Percentiles rank a stretch among this genome's conserved stretches.
Conservation (phyloP, 345 rosid species). For the Rhodomyrtus tomentosa region DNA sequence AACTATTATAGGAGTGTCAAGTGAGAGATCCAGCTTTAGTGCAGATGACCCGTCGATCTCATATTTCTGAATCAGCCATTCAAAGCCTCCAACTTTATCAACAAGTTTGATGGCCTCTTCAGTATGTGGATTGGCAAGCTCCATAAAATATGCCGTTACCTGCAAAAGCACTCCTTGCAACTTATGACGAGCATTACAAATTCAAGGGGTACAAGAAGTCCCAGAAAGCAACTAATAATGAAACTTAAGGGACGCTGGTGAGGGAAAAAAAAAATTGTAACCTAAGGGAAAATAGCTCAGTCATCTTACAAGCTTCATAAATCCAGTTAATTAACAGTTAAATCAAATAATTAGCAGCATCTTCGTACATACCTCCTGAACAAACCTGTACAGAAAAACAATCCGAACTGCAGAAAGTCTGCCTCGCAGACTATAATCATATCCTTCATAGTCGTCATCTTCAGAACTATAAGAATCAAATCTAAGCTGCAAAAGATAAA, state of each 20-base stretch:
- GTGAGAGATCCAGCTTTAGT: constrained; percentile 84
- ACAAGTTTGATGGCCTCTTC: constrained; percentile 96
- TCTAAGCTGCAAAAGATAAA: constrained; percentile 61
- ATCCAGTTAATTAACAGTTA: background rate
- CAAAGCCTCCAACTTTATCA: constrained; percentile 97
- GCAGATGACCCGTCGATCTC: constrained; percentile 97
- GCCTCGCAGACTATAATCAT: constrained; percentile 82
- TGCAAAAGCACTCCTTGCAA: constrained; percentile 7
- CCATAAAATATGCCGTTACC: constrained; percentile 91
- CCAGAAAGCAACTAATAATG: background rate
- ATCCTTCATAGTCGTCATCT: constrained; percentile 97
- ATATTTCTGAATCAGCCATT: constrained; percentile 91
- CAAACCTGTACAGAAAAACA: constrained; percentile 87
- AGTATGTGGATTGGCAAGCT: constrained; percentile 82
- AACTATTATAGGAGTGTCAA: constrained; percentile 86
- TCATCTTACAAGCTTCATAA: background rate
- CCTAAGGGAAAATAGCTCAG: background rate
- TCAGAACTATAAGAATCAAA: constrained; percentile 78
- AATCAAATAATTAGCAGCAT: background rate
- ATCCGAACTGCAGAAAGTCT: constrained; percentile 92
- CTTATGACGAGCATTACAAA: constrained; percentile 2
- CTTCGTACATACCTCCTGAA: constrained; percentile 71
- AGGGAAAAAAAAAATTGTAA: background rate
- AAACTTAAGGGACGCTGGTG: too few relatives aligned
- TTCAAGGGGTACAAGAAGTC: background rate